Conservation (phyloP, 2,329 filamentous ascomycete genomes). For the Stagonosporopsis cucurbitacearum region DNA sequence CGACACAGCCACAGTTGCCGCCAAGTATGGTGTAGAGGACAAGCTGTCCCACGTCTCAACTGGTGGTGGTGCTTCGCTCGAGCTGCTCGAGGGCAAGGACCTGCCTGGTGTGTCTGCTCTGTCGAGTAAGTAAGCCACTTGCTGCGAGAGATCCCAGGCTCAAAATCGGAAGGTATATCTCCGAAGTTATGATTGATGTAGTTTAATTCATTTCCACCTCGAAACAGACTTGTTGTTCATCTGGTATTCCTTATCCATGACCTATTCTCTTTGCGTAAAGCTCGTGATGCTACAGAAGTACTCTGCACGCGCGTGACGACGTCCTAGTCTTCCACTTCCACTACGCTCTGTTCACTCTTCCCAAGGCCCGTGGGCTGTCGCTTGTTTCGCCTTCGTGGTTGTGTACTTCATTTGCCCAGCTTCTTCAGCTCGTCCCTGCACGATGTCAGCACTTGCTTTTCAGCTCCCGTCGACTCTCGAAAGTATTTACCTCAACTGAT, state of each 20-base stretch:
- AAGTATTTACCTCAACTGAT: conserved; percentile 80
- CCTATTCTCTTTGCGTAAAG: conserved; percentile 16
- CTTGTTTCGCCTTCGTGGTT: conserved; percentile 4
- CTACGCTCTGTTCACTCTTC: background rate
- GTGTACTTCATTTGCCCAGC: conserved; percentile 69
- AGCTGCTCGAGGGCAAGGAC: conserved; percentile 97
- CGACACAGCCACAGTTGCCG: conserved; percentile 96
- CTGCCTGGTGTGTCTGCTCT: conserved; percentile 92
- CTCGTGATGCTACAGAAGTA: conserved; percentile 14
- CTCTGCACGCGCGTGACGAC: background rate
- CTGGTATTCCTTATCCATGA: conserved; percentile 7
- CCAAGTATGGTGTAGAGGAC: conserved; percentile 94
- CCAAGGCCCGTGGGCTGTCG: background rate
- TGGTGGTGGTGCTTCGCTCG: conserved; percentile 91
- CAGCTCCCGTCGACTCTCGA: background rate
- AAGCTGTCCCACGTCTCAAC: conserved; percentile 99
- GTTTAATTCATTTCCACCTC: conserved; percentile 34
- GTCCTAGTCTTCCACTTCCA: background rate
- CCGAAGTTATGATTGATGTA: conserved; percentile 45
- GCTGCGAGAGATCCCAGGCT: conserved; percentile 28
- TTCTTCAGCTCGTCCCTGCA: conserved; percentile 90
- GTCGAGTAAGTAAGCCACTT: conserved; percentile 69
- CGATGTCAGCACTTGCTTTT: conserved; percentile 8
- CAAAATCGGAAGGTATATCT: conserved; percentile 42
- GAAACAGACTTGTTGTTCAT: conserved; percentile 26